Evolutionary conservation across 2,329 filamentous ascomycete species (phyloP).

Genomic region (Aspergillus caelatus): DNA sequence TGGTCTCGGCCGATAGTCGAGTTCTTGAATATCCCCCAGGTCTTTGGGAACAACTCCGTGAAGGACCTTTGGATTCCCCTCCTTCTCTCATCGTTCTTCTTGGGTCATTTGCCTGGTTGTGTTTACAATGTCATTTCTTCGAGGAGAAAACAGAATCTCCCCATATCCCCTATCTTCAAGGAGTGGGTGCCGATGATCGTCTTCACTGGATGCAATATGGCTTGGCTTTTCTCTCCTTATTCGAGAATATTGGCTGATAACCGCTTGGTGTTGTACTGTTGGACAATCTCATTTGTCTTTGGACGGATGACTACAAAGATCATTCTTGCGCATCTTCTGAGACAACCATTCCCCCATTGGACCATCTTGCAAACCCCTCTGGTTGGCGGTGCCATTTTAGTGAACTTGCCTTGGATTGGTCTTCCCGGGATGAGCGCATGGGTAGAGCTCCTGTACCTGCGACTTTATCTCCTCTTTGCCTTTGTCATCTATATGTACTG

Average conservation of each 20-base stretch:
- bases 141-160: slow-evolving; percentile 70
- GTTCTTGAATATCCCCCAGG: slow-evolving; percentile 64
- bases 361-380: slow-evolving; percentile 88
- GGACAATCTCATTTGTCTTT: slow-evolving; percentile 96
- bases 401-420: slow-evolving; percentile 79
- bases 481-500: slow-evolving; percentile 87
- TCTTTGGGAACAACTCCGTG: slow-evolving; percentile 73
- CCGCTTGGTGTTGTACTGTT: slow-evolving; percentile 86
- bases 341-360: slow-evolving; percentile 95
- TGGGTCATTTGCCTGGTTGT: slow-evolving; percentile 84
- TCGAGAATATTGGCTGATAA: slow-evolving; percentile 81
- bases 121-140: slow-evolving; percentile 82
- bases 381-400: slow-evolving; percentile 78
- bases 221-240: slow-evolving; percentile 89
- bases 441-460: slow-evolving; percentile 78
- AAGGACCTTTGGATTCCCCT: slow-evolving; percentile 85
- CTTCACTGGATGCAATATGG: slow-evolving; percentile 72
- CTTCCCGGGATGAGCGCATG: slow-evolving; percentile 66
- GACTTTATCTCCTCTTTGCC: slow-evolving; percentile 81
- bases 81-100: slow-evolving; percentile 66
- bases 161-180: slow-evolving; percentile 79
- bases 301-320: slow-evolving; percentile 99
- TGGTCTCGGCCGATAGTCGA: slow-evolving; percentile 78
- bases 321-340: slow-evolving; percentile 91
- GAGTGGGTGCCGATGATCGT: slow-evolving; percentile 92